Conservation (phyloP, 2,329 filamentous ascomycete genomes). For the Epichloe uncinata region DNA sequence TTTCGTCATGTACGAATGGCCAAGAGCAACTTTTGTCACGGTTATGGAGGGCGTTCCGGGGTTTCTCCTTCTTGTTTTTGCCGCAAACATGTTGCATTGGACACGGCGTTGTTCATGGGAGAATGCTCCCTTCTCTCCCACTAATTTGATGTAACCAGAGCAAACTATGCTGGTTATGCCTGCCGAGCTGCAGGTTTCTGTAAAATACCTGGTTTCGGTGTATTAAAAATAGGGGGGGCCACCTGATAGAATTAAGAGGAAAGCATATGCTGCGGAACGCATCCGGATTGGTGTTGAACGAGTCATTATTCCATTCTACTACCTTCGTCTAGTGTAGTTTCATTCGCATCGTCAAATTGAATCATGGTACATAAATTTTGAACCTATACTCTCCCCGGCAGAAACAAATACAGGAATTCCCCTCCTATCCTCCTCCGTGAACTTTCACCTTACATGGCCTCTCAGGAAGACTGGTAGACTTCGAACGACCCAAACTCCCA, state of each 20-base stretch:
- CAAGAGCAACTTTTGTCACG: background rate
- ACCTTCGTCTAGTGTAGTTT: too few species aligned
- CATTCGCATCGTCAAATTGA: too few species aligned
- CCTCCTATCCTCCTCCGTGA: too few species aligned
- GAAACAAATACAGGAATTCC: too few species aligned
- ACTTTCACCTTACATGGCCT: too few species aligned
- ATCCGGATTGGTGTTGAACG: too few species aligned
- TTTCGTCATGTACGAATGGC: background rate
- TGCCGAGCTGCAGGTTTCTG: background rate
- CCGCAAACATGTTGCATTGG: background rate
- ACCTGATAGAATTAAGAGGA: background rate
- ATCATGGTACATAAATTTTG: too few species aligned
- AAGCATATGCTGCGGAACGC: background rate
- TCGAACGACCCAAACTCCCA: conserved; percentile 52
- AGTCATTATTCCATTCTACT: too few species aligned
- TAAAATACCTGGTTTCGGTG: background rate
- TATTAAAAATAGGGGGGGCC: background rate
- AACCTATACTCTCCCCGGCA: too few species aligned
- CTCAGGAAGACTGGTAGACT: conserved; percentile 31
- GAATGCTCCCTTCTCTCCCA: background rate
- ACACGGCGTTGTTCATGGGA: background rate
- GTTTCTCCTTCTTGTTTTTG: background rate
- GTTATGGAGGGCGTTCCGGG: background rate
- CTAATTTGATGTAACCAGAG: background rate
- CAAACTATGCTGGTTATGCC: background rate